Percentiles rank a stretch among this genome's conserved stretches.
These are phyloP conservation scores for Pseudomonodictys pantanalensis DNA, from an alignment of 495 filamentous ascomycete species.

Conservation along the genomic window DNA sequence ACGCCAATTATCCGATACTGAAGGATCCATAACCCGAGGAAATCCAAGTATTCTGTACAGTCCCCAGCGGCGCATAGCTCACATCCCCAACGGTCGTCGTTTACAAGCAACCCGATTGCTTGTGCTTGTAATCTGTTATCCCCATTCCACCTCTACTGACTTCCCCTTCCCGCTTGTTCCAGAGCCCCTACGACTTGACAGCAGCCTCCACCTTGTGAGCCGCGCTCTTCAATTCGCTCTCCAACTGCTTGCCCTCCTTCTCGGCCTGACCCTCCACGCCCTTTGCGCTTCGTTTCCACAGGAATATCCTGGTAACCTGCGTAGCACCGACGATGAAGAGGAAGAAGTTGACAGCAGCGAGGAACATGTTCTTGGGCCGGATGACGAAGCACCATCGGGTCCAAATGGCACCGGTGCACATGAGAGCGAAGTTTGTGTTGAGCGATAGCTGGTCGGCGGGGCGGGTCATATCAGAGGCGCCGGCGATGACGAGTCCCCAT, in stretches of 20 bases:
- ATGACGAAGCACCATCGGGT: conserved; percentile 98
- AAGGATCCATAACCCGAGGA: too few species aligned
- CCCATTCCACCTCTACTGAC: background rate
- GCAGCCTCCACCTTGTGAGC: conserved; percentile 41
- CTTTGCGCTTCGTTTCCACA: conserved; percentile 63
- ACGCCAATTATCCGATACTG: too few species aligned
- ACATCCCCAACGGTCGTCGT: too few species aligned
- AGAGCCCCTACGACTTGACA: conserved; percentile 13
- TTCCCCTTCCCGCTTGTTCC: background rate
- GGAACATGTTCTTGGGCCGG: conserved; percentile 85
- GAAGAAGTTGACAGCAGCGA: conserved; percentile 98
- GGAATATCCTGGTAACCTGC: conserved; percentile 72
- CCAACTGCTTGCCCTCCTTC: conserved; percentile 49
- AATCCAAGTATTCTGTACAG: too few species aligned
- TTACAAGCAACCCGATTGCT: too few species aligned
- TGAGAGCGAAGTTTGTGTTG: conserved; percentile 84
- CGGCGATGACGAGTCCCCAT: conserved; percentile 90
- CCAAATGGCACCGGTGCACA: conserved; percentile 91
- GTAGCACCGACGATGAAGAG: conserved; percentile 80
- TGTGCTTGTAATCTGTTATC: too few species aligned
- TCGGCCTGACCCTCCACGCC: conserved; percentile 52
- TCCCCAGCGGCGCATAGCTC: too few species aligned
- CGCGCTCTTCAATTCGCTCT: conserved; percentile 46
- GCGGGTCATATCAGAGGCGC: conserved; percentile 85
- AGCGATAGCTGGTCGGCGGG: conserved; percentile 90